A percentile compares a stretch with the other conserved stretches of the same genome.
These are phyloP conservation scores for Monascus ruber DNA, from an alignment of 2,329 filamentous ascomycete species.

Conservation along the genomic window DNA sequence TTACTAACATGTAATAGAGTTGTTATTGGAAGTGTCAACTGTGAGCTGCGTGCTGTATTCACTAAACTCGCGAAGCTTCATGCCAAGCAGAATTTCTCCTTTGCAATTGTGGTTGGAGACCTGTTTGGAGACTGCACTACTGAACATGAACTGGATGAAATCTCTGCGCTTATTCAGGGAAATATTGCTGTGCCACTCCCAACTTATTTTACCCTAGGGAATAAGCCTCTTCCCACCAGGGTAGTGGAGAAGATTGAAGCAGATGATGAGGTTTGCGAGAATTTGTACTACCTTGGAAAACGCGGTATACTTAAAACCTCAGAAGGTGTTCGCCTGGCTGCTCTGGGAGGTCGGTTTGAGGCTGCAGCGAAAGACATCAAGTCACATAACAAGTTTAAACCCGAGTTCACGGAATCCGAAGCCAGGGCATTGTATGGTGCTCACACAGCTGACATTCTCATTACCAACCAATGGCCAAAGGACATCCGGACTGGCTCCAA, in stretches of 20 bases:
- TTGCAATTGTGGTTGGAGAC: conserved; percentile 75
- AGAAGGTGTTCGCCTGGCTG: conserved; percentile 78
- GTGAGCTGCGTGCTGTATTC: conserved; percentile 64
- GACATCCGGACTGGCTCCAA: conserved; percentile 60
- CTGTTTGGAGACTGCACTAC: conserved; percentile 52
- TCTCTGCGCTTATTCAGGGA: conserved; percentile 60
- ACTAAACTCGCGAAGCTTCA: conserved; percentile 71
- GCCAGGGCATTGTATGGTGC: conserved; percentile 64
- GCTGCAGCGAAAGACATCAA: conserved; percentile 32
- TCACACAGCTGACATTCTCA: conserved; percentile 69
- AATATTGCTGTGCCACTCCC: conserved; percentile 63
- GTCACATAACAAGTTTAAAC: conserved; percentile 56
- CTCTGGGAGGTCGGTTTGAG: conserved; percentile 61
- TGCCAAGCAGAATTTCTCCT: conserved; percentile 74
- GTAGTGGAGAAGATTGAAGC: conserved; percentile 64
- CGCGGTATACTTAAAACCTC: conserved; percentile 79
- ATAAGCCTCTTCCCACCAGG: conserved; percentile 54
- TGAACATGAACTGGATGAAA: conserved; percentile 44
- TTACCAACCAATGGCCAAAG: conserved; percentile 79
- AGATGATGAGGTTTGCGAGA: conserved; percentile 68
- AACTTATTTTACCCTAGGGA: conserved; percentile 83
- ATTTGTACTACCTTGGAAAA: conserved; percentile 81
- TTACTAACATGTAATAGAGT: conserved; percentile 34
- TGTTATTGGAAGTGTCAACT: conserved; percentile 73
- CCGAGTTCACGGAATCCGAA: conserved; percentile 67